Base-by-base conservation (phyloP, 2,329 filamentous ascomycete genomes). In the Botrytis pseudocinerea region DNA sequence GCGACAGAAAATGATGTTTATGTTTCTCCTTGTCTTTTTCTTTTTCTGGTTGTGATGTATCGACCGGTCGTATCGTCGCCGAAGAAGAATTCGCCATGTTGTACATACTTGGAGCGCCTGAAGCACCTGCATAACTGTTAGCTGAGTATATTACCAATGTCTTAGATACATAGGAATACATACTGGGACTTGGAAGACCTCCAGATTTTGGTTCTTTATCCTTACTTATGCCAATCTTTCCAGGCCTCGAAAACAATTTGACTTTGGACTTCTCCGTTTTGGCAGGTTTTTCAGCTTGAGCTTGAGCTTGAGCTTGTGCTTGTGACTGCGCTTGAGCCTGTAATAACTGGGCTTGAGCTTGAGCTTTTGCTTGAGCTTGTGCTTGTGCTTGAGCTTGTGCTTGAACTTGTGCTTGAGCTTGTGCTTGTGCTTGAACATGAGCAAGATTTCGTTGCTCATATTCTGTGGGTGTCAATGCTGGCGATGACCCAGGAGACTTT, bases 181-280 rank as follows among this genome's bases (percentile, higher is more conserved):
- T 92, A 76, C 89, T 89, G 2, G 93, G 93, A 75, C 92, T 94
- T 1, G 92, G 91, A 38, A 93, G 81, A 2, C 90, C 87, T 76
- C 91, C 91, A 28, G 91, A 86, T 78, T 89, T 91, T 10, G 85
- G 77, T 16, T 93, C 91, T 76, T 84, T 86, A 51, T 89, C 87
- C 80, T 92, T 93, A 28, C 84, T 84, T 73, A 90, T 89, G 69
- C 88, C 87, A 72, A 94, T 92, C 82, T 91, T 94, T 79, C 92
- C 91, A 0, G 92, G 92, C 69, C 93, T 88, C 10, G 91, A 93
- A 80, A 95, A 95, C 42, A 95, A 85, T 84, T 95, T 95, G 81
- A 93, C 92, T 82, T 94, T 94, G 75, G 90, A 90, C 82, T 93
- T 93, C 78, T 93, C 91, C 42, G 88, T 85, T 78, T 89, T 88